Evolutionary conservation across 2,329 filamentous ascomycete species (phyloP).

Genomic region (Keithomyces neogunnii): DNA sequence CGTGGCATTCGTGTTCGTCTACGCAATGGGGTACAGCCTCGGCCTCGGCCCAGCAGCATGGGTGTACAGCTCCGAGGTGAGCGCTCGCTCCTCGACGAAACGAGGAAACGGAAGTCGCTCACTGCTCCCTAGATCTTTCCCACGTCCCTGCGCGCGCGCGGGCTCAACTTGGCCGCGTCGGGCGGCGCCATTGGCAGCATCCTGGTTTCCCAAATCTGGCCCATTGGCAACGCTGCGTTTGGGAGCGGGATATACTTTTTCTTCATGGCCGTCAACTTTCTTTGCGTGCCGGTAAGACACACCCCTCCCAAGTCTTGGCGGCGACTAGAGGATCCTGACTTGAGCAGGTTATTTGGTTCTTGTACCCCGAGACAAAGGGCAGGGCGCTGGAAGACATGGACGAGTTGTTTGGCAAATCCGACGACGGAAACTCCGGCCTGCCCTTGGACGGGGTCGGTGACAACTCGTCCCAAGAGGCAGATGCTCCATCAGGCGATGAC

Average conservation of each 20-base stretch:
- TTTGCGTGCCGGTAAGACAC: conserved; percentile 8
- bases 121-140: conserved; percentile 38
- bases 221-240: conserved; percentile 40
- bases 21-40: conserved; percentile 48
- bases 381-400: conserved; percentile 36
- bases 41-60: conserved; percentile 49
- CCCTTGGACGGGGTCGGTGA: neutral
- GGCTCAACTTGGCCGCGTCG: conserved; percentile 46
- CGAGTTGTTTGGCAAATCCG: conserved; percentile 24
- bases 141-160: conserved; percentile 45
- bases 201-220: conserved; percentile 46
- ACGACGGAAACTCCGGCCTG: neutral
- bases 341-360: conserved; percentile 28
- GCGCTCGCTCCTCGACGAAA: neutral
- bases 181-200: conserved; percentile 47
- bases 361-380: conserved; percentile 38
- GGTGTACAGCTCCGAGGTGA: conserved; percentile 51
- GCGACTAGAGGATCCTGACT: neutral
- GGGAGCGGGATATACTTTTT: conserved; percentile 48
- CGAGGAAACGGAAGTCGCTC: no score
- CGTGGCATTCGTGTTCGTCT: conserved; percentile 49
- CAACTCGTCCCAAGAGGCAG: neutral
- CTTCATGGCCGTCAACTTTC: conserved; percentile 33
- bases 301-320: neutral
- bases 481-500: neutral